A percentile compares a stretch with the other conserved stretches of the same genome.
These are phyloP conservation scores for Beauveria sp. DNA, from an alignment of 2,329 filamentous ascomycete species.

Conservation along the genomic window DNA sequence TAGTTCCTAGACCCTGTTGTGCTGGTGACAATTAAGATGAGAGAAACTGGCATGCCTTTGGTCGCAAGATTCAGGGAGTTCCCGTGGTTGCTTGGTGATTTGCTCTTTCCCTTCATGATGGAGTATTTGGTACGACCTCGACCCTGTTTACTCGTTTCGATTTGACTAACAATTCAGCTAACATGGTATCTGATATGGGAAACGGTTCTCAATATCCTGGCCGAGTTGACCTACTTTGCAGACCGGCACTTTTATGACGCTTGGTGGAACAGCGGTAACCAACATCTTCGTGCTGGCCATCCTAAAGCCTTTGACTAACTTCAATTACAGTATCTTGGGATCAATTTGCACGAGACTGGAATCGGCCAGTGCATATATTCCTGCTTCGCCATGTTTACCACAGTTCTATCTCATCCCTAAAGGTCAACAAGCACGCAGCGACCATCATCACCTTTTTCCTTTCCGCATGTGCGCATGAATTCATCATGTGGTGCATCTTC, in stretches of 20 bases:
- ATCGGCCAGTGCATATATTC: constrained; percentile 69
- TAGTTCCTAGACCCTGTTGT: constrained; percentile 54
- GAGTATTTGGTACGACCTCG: constrained; percentile 52
- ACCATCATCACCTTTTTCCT: constrained; percentile 71
- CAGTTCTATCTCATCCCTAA: constrained; percentile 64
- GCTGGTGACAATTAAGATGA: constrained; percentile 57
- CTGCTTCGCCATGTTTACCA: constrained; percentile 74
- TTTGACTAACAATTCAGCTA: constrained; percentile 30
- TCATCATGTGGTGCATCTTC: constrained; percentile 76
- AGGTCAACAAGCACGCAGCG: constrained; percentile 60
- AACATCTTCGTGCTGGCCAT: background rate
- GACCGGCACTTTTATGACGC: constrained; percentile 65
- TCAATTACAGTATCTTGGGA: constrained; percentile 52
- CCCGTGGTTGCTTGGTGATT: constrained; percentile 66
- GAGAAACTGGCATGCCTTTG: constrained; percentile 56
- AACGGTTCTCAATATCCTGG: constrained; percentile 64
- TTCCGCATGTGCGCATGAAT: constrained; percentile 63
- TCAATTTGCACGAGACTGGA: constrained; percentile 76
- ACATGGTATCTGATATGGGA: constrained; percentile 81
- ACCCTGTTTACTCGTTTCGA: background rate
- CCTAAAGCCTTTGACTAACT: background rate
- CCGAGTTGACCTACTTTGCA: constrained; percentile 69
- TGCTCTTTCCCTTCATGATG: constrained; percentile 72
- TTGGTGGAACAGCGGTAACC: constrained; percentile 54
- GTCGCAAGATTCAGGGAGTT: constrained; percentile 57